Conservation (phyloP, 2,329 filamentous ascomycete species). For the Lecanicillium sp. region DNA sequence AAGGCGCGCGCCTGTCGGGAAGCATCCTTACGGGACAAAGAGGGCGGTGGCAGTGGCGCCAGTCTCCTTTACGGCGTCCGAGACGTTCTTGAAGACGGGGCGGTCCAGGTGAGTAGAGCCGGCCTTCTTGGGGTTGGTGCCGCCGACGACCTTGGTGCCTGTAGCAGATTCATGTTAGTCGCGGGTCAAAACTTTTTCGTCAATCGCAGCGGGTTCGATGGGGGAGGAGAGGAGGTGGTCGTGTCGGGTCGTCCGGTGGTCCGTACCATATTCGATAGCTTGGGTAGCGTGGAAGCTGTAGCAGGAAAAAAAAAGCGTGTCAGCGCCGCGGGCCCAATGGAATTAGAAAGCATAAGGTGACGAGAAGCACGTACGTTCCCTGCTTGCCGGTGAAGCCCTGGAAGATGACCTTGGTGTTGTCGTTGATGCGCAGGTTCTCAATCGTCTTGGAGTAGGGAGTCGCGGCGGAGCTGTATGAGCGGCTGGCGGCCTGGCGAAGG, state of each 20-base stretch:
- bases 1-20: slow-evolving; percentile 2
- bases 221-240: no score
- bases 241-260: not conserved
- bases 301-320: not conserved
- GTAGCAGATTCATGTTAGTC: slow-evolving; percentile 9
- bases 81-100: slow-evolving; percentile 87
- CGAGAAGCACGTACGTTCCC: slow-evolving; percentile 65
- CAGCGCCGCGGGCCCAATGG: not conserved
- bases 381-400: slow-evolving; percentile 98
- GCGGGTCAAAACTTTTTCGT: no score
- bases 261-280: slow-evolving; percentile 93
- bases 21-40: slow-evolving; percentile 74
- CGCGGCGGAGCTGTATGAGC: slow-evolving; percentile 65
- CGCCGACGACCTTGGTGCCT: slow-evolving; percentile 97
- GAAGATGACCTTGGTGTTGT: slow-evolving; percentile 89
- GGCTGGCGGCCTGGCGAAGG: slow-evolving; percentile 57
- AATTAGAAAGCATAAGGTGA: not conserved
- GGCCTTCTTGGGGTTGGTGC: slow-evolving; percentile 98
- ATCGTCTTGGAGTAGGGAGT: slow-evolving; percentile 66
- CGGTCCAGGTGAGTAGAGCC: slow-evolving; percentile 81
- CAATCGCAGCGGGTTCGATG: no score
- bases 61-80: slow-evolving; percentile 81
- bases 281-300: slow-evolving; percentile 91
- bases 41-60: slow-evolving; percentile 88
- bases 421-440: slow-evolving; percentile 86